Percentiles rank a stretch among this genome's conserved stretches.
Conservation (phyloP, 208 protist species). For the Trypanosoma avium region DNA sequence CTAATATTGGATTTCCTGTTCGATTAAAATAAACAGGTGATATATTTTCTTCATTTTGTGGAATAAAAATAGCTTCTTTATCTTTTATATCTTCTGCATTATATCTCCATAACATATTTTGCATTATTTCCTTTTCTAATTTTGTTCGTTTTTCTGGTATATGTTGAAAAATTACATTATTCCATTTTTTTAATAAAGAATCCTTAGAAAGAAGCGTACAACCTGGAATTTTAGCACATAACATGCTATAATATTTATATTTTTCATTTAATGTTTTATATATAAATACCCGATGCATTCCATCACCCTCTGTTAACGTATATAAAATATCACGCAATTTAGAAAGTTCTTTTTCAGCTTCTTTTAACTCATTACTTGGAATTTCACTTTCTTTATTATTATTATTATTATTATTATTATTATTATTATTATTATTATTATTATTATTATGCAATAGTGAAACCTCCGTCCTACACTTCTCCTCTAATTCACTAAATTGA, state of each 20-base stretch:
- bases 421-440: no score
- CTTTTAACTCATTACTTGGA: constrained; percentile 1
- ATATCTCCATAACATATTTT: constrained; percentile 22
- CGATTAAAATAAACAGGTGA: constrained; percentile 17
- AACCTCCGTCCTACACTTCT: constrained; percentile 16
- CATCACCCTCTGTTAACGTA: constrained; percentile 5
- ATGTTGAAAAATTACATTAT: not conserved
- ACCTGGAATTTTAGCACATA: constrained; percentile 14
- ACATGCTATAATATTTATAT: not conserved
- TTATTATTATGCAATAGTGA: no score
- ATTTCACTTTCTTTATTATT: not conserved
- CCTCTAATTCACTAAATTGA: not conserved
- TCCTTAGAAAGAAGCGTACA: constrained; percentile 22
- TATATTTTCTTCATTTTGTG: not conserved
- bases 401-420: no score
- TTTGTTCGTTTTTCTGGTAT: not conserved
- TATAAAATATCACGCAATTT: constrained; percentile 10
- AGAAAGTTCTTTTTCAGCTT: constrained; percentile 7
- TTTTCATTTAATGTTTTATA: not conserved
- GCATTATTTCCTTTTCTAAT: not conserved
- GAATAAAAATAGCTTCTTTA: constrained; percentile 8
- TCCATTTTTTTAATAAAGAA: constrained; percentile 10
- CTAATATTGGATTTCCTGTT: constrained; percentile 6
- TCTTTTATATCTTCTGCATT: not conserved
- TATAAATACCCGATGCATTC: constrained; percentile 17